Conservation (phyloP, 2,329 filamentous ascomycete genomes). For the Colletotrichum abscissum region DNA sequence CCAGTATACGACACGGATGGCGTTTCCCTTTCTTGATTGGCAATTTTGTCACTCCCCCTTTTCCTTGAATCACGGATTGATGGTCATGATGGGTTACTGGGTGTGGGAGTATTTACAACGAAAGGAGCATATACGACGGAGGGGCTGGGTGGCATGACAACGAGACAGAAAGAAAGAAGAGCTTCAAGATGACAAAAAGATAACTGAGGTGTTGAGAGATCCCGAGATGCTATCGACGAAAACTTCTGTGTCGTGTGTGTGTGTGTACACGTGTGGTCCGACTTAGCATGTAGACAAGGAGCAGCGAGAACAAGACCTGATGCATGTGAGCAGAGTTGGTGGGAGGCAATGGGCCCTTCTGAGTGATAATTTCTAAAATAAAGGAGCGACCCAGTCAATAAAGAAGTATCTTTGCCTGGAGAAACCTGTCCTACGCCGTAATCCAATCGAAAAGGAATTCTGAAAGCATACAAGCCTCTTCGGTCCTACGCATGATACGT, state of each 20-base stretch:
- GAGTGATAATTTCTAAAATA: too few species aligned
- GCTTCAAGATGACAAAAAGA: not conserved
- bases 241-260: not conserved
- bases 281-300: not conserved
- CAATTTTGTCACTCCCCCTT: not conserved
- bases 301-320: not conserved
- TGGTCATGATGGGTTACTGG: not conserved
- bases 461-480: too few species aligned
- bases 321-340: not conserved
- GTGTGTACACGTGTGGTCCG: not conserved
- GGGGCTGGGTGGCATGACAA: not conserved
- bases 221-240: not conserved
- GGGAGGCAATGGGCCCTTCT: not conserved
- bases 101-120: constrained; percentile 2
- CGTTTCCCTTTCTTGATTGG: not conserved
- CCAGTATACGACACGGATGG: constrained; percentile 21
- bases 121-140: constrained; percentile 3
- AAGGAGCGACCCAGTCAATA: too few species aligned
- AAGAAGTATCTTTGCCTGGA: too few species aligned
- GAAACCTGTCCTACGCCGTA: too few species aligned
- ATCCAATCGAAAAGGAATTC: too few species aligned
- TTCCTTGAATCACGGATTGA: not conserved
- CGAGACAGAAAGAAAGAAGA: not conserved
- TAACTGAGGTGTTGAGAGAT: not conserved
- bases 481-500: too few species aligned